Conservation (phyloP, 352 stramenopile species). For the Aphanomyces stellatus region DNA sequence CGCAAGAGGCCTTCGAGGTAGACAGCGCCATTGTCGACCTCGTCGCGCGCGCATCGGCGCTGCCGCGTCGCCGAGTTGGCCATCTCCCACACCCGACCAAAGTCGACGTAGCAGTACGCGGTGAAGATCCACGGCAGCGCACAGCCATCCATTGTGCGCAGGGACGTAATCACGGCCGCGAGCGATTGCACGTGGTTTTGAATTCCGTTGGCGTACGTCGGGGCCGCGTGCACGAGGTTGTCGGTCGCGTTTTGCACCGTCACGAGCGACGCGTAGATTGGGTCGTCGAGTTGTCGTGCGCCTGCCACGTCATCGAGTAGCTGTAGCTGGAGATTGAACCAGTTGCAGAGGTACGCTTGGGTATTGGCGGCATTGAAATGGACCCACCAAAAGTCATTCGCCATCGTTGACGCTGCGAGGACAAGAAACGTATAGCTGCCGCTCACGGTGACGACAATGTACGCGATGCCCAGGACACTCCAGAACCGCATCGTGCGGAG, state of each 20-base stretch:
- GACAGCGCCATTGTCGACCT: not conserved
- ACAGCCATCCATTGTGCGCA: not conserved
- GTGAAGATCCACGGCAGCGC: not conserved
- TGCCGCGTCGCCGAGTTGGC: not conserved
- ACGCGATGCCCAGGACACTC: not conserved
- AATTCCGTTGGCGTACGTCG: not conserved
- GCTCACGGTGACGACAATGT: not conserved
- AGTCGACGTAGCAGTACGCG: conserved; percentile 12
- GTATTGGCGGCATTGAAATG: not conserved
- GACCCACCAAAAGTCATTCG: conserved; percentile 16
- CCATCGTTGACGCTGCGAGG: conserved; percentile 2
- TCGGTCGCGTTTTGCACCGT: not conserved
- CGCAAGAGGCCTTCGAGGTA: conserved; percentile 3
- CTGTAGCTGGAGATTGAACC: not conserved
- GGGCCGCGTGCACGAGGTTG: not conserved
- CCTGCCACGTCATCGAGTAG: not conserved
- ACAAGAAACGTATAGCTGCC: conserved; percentile 8
- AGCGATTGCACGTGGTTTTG: not conserved
- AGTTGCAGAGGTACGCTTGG: conserved; percentile 2
- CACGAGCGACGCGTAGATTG: not conserved
- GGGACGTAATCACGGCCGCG: not conserved
- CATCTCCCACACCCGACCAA: conserved; percentile 3
- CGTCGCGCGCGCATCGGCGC: not conserved
- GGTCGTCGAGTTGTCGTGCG: not conserved
- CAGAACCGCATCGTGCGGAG: not conserved